phyloP scores from a whole-genome alignment of 805 yeast species.

The Blastobotrys peoriensis region DNA sequence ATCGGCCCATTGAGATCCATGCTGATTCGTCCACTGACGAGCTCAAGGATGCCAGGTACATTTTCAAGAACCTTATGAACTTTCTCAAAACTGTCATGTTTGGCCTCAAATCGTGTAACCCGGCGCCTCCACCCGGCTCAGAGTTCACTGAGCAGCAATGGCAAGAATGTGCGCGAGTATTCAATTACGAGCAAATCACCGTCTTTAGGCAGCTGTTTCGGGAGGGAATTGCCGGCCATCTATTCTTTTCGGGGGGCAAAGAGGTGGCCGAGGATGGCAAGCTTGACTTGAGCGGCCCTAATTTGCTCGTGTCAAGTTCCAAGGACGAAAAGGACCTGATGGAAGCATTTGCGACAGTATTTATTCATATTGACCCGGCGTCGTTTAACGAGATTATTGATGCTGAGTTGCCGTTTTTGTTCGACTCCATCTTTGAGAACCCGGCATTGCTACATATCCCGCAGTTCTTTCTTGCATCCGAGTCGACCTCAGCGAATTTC shows the following conservation, averaged over 20 bases:
- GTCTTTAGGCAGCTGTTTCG: conserved; percentile 72
- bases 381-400: conserved; percentile 90
- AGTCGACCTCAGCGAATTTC: conserved; percentile 88
- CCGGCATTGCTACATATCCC: conserved; percentile 86
- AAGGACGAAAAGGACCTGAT: conserved; percentile 92
- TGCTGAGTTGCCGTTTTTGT: conserved; percentile 70
- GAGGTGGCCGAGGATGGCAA: conserved; percentile 24
- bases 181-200: conserved; percentile 73
- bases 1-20: conserved; percentile 55
- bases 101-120: conserved; percentile 84
- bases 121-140: conserved; percentile 56
- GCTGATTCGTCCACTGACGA: conserved; percentile 45
- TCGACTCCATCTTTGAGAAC: conserved; percentile 72
- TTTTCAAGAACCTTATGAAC: conserved; percentile 83
- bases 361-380: conserved; percentile 89
- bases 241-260: conserved; percentile 55
- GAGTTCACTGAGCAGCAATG: conserved; percentile 54
- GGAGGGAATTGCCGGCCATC: conserved; percentile 76
- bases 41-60: conserved; percentile 77
- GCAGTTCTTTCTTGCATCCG: conserved; percentile 89
- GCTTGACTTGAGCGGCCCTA: conserved; percentile 49
- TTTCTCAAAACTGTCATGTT: conserved; percentile 85
- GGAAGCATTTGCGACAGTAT: conserved; percentile 92
- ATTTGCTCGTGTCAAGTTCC: conserved; percentile 76
- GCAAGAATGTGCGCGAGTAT: conserved; percentile 83